A percentile compares a stretch with the other conserved stretches of the same genome.
phyloP scores from a whole-genome alignment of 352 stramenopile species.

The Phytophthora tentaculata region DNA sequence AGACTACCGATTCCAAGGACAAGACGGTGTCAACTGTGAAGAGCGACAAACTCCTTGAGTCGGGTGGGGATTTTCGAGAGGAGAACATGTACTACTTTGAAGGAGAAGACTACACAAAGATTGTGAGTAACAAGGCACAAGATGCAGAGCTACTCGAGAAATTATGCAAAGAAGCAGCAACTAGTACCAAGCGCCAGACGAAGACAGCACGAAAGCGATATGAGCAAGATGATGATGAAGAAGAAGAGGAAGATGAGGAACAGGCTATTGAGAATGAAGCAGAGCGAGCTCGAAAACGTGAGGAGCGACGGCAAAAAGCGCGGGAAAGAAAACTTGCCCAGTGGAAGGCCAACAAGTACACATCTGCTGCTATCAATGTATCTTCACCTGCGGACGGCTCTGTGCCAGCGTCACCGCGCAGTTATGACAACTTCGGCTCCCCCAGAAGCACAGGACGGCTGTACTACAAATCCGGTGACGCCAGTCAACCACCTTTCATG shows the following conservation, averaged over 20 bases:
- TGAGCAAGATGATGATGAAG: slow-evolving; percentile 42
- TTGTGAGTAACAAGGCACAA: slow-evolving; percentile 39
- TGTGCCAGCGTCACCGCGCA: slow-evolving; percentile 6
- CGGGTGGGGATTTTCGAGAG: slow-evolving; percentile 63
- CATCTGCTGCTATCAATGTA: slow-evolving; percentile 46
- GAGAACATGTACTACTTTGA: slow-evolving; percentile 91
- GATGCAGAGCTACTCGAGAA: slow-evolving; percentile 52
- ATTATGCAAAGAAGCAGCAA: slow-evolving; percentile 35
- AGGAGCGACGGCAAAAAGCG: slow-evolving; percentile 49
- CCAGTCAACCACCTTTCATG: slow-evolving; percentile 45
- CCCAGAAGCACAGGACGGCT: slow-evolving; percentile 30
- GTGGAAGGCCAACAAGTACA: slow-evolving; percentile 73
- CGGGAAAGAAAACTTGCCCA: slow-evolving; percentile 58
- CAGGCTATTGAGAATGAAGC: slow-evolving; percentile 45
- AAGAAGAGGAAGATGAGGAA: slow-evolving; percentile 42
- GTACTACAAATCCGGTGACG: slow-evolving; percentile 64
- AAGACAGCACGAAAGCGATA: slow-evolving; percentile 42
- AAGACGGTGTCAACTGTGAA: slow-evolving; percentile 21
- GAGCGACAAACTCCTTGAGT: slow-evolving; percentile 58
- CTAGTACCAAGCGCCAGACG: slow-evolving; percentile 33
- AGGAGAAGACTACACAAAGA: slow-evolving; percentile 71
- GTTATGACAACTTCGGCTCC: slow-evolving; percentile 10
- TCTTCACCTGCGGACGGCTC: not conserved
- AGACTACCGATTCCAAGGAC: slow-evolving; percentile 8
- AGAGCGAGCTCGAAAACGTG: slow-evolving; percentile 44